These are phyloP conservation scores for Colletotrichum sp. DNA, from an alignment of 2,329 filamentous ascomycete genomes.

Conservation along the genomic window DNA sequence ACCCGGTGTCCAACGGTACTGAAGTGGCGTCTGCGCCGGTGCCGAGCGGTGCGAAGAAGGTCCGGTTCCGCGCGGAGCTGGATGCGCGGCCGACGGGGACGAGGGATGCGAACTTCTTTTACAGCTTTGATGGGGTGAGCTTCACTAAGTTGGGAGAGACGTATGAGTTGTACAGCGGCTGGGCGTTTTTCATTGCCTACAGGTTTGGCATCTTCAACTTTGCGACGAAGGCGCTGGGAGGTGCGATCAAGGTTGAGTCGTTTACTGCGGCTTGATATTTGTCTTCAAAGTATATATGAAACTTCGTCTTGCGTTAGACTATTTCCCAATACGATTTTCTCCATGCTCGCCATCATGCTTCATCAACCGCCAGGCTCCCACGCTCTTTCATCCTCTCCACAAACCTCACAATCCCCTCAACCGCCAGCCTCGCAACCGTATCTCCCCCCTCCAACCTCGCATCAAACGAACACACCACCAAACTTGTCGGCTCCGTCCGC, in stretches of 20 bases:
- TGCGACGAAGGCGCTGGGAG: slow-evolving; percentile 47
- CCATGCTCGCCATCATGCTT: not conserved
- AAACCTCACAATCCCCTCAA: not conserved
- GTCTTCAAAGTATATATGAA: too few species aligned
- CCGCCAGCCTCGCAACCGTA: not conserved
- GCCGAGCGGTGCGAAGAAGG: slow-evolving; percentile 16
- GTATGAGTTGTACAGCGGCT: slow-evolving; percentile 43
- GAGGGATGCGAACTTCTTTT: slow-evolving; percentile 23
- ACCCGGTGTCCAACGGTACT: slow-evolving; percentile 22
- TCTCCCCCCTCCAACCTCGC: not conserved
- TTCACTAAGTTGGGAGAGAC: slow-evolving; percentile 33
- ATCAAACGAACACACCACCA: not conserved
- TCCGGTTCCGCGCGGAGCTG: slow-evolving; percentile 28
- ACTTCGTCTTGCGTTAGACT: too few species aligned
- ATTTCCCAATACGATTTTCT: too few species aligned
- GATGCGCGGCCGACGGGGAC: slow-evolving; percentile 27
- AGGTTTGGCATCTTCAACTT: slow-evolving; percentile 55
- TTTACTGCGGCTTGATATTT: slow-evolving; percentile 21
- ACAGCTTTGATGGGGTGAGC: slow-evolving; percentile 28
- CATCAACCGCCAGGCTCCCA: rapidly evolving
- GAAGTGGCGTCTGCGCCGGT: slow-evolving; percentile 25
- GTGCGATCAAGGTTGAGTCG: slow-evolving; percentile 35
- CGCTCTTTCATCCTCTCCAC: not conserved
- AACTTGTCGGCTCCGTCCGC: not conserved
- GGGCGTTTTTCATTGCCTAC: slow-evolving; percentile 54